Base-by-base conservation (phyloP, 768 basidiomycete genomes). In the Gymnopilus dilepis region DNA sequence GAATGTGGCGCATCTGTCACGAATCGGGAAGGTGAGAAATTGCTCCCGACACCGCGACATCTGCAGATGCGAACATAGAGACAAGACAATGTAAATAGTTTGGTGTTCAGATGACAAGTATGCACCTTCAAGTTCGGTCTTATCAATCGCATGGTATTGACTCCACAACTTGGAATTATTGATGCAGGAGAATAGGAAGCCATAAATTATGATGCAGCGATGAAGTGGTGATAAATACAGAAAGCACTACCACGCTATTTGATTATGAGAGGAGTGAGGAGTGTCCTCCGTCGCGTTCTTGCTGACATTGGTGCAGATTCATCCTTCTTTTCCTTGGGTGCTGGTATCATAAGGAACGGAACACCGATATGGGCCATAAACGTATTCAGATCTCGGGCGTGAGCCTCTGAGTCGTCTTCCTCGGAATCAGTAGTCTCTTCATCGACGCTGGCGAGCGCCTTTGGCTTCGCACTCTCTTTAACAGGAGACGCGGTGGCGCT, bases 281-380 rank as follows among this genome's bases (percentile, higher is more conserved):
- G 65, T 65, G 67, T 63, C 66, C 66, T 72, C 54, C 72, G 63
- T 47, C 70, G 68, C 40, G 66, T 69, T 50, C 61, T 70, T 30
- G 71, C 67, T 31, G 72, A 70, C 54, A 74, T 31, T 6, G 65
- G 63, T 9, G 65, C 63, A 19, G 59, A 42, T 21, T 58, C 37
- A 38, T 66, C 59, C 24, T 63, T 58, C 67, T 73, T 73, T 45
- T 67, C 65, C 62, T 73, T 74, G 17, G 76, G 76, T 17, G 75
- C 73, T 11, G 80, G 79, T 15, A 80, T 70, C 74, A 82, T 77
- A 57, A 77, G 72, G 61, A 77, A 76, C 4, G 79, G 77, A 51
- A 79, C 75, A 66, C 81, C 81, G 54, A 82, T 80, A 64, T 80
- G 78, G 15, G 75, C 70, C 78, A 81, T 81, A 63, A 82, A 82